Evolutionary conservation across 2,329 filamentous ascomycete species (phyloP).

Genomic region (Pseudocercospora fijiensis): DNA sequence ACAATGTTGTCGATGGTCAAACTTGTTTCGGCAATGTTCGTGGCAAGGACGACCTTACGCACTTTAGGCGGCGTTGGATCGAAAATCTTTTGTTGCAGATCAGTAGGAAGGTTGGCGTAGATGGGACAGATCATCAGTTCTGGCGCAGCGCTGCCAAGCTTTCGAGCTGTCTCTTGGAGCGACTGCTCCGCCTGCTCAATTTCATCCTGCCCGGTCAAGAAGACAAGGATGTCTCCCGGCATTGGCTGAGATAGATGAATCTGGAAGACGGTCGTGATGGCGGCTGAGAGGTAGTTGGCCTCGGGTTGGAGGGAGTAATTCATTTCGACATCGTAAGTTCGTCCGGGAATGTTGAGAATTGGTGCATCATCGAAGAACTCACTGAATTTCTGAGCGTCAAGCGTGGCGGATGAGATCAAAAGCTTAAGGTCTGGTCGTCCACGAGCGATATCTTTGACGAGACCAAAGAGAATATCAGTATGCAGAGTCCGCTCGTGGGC

Average conservation of each 20-base stretch:
- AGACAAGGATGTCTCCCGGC: slow-evolving; percentile 84
- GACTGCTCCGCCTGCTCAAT: slow-evolving; percentile 86
- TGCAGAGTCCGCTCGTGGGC: slow-evolving; percentile 91
- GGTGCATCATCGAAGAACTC: slow-evolving; percentile 89
- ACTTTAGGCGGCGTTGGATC: slow-evolving; percentile 83
- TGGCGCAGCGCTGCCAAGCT: slow-evolving; percentile 78
- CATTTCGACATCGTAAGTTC: slow-evolving; percentile 84
- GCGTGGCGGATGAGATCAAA: slow-evolving; percentile 88
- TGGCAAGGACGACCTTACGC: slow-evolving; percentile 88
- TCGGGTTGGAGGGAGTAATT: slow-evolving; percentile 89
- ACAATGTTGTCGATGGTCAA: slow-evolving; percentile 95
- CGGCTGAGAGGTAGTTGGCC: slow-evolving; percentile 87
- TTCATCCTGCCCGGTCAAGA: slow-evolving; percentile 93
- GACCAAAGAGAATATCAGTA: slow-evolving; percentile 83
- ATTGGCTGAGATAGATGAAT: slow-evolving; percentile 83
- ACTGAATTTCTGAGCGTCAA: slow-evolving; percentile 90
- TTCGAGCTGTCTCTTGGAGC: slow-evolving; percentile 79
- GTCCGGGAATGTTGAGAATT: slow-evolving; percentile 91
- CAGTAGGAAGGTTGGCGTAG: slow-evolving; percentile 88
- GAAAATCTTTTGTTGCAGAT: slow-evolving; percentile 90
- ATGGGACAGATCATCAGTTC: slow-evolving; percentile 91
- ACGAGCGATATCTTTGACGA: slow-evolving; percentile 84
- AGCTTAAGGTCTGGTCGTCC: slow-evolving; percentile 83
- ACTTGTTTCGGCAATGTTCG: slow-evolving; percentile 95
- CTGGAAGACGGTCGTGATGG: slow-evolving; percentile 90